Evolutionary conservation across 805 yeast species (phyloP).

Genomic region (Kodamaea neixiangensis): DNA sequence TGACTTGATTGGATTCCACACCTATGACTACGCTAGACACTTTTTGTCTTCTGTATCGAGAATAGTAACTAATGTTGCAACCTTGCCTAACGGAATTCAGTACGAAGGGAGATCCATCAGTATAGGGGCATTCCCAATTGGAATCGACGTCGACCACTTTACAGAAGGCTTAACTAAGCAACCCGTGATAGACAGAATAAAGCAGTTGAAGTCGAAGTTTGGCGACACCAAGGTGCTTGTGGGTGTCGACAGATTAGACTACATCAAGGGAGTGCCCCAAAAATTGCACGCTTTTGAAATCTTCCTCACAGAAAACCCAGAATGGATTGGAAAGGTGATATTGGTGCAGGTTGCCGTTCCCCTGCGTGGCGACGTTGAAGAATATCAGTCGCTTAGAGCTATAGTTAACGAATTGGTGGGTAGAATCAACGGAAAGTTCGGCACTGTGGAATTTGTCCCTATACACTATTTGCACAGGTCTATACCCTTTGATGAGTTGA

Average conservation of each 20-base stretch:
- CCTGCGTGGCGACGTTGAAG: slow-evolving; percentile 96
- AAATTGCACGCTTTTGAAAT: slow-evolving; percentile 95
- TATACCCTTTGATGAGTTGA: slow-evolving; percentile 86
- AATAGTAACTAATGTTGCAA: slow-evolving; percentile 69
- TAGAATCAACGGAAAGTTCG: slow-evolving; percentile 92
- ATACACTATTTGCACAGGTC: slow-evolving; percentile 95
- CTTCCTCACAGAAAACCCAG: slow-evolving; percentile 89
- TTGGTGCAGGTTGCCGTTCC: slow-evolving; percentile 97
- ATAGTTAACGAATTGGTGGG: slow-evolving; percentile 96
- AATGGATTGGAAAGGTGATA: slow-evolving; percentile 97
- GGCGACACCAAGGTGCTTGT: slow-evolving; percentile 86
- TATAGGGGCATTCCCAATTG: slow-evolving; percentile 98
- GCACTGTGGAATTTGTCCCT: slow-evolving; percentile 96
- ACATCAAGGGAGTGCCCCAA: slow-evolving; percentile 97
- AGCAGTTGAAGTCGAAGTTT: slow-evolving; percentile 57
- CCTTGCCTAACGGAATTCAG: slow-evolving; percentile 89
- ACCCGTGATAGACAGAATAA: slow-evolving; percentile 65
- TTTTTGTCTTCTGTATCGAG: slow-evolving; percentile 87
- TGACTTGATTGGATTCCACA: slow-evolving; percentile 95
- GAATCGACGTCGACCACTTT: slow-evolving; percentile 93
- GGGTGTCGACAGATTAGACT: slow-evolving; percentile 95
- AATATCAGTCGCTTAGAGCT: slow-evolving; percentile 89
- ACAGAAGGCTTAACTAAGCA: slow-evolving; percentile 70
- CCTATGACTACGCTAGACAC: slow-evolving; percentile 98
- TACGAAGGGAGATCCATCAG: slow-evolving; percentile 73